Percentiles rank a stretch among this genome's conserved stretches.
phyloP scores from a whole-genome alignment of 176 grass and related monocot genomes.

The Olyra latifolia region DNA sequence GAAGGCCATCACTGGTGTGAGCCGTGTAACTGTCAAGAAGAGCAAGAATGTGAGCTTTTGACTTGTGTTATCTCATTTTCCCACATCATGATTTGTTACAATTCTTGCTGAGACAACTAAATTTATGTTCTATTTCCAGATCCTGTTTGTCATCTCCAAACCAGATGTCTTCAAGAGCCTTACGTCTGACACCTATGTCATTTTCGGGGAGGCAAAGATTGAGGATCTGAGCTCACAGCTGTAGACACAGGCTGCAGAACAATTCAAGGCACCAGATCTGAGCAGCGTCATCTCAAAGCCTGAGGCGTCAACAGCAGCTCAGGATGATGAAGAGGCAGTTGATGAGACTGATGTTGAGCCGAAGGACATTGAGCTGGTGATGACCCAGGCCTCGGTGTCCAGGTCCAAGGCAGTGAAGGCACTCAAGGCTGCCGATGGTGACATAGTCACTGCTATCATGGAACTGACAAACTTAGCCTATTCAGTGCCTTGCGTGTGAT shows the following conservation, averaged over 20 bases:
- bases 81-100: not conserved
- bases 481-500: not conserved
- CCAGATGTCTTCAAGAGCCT: constrained; percentile 84
- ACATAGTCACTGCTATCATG: constrained; percentile 73
- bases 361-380: constrained; percentile 69
- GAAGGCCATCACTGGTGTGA: constrained; percentile 74
- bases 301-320: constrained; percentile 30
- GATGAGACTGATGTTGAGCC: constrained; percentile 62
- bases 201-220: constrained; percentile 74
- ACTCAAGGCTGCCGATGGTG: constrained; percentile 48
- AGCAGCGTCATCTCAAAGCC: constrained; percentile 54
- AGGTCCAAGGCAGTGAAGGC: constrained; percentile 61
- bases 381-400: constrained; percentile 54
- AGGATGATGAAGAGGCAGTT: constrained; percentile 44
- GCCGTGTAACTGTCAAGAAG: constrained; percentile 78
- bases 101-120: not conserved
- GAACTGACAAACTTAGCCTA: constrained; percentile 58
- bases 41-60: constrained; percentile 65
- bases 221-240: constrained; percentile 64
- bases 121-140: constrained; percentile 23
- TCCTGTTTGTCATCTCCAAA: constrained; percentile 71
- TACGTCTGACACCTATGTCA: constrained; percentile 66
- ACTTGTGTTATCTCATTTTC: not conserved
- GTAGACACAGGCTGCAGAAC: constrained; percentile 57
- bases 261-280: constrained; percentile 62